Conservation (phyloP, 345 rosid genomes). For the Euphorbia tirucalli region DNA sequence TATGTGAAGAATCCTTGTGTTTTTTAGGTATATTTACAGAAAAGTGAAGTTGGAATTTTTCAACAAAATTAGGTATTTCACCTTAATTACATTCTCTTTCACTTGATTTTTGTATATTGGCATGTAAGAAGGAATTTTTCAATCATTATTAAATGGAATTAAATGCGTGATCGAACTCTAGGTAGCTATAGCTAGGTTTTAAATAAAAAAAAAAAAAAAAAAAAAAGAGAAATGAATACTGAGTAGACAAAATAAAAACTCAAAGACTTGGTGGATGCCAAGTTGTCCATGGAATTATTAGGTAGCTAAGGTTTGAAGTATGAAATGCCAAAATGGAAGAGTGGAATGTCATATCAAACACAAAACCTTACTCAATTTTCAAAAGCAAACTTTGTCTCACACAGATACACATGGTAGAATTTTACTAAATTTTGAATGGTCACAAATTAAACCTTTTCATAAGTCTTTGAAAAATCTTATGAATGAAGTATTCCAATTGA, state of each 20-base stretch:
- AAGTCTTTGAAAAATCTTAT: conserved; percentile 10
- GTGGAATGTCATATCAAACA: conserved; percentile 4
- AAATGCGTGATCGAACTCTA: neutral
- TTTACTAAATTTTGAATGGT: neutral
- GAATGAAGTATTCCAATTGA: neutral
- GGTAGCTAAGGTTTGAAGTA: neutral
- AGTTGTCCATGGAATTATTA: conserved; percentile 2
- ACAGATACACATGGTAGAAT: neutral
- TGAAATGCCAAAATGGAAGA: neutral
- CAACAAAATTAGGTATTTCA: neutral
- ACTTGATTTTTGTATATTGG: neutral
- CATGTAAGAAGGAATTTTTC: neutral
- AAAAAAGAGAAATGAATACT: too few relatives aligned
- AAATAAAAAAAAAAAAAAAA: too few relatives aligned
- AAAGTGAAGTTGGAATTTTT: neutral
- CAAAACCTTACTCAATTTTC: conserved; percentile 1
- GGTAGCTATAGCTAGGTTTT: too few relatives aligned
- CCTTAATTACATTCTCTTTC: neutral
- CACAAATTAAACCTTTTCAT: neutral
- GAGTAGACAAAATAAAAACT: too few relatives aligned
- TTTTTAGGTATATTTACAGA: neutral
- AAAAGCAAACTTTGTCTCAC: neutral
- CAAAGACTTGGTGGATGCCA: neutral
- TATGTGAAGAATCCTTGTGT: neutral
- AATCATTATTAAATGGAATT: neutral